Percentiles rank a stretch among this genome's conserved stretches.
Evolutionary conservation across 176 grass and related monocot genomes (phyloP).

Genomic region (Pontederia paniculata): DNA sequence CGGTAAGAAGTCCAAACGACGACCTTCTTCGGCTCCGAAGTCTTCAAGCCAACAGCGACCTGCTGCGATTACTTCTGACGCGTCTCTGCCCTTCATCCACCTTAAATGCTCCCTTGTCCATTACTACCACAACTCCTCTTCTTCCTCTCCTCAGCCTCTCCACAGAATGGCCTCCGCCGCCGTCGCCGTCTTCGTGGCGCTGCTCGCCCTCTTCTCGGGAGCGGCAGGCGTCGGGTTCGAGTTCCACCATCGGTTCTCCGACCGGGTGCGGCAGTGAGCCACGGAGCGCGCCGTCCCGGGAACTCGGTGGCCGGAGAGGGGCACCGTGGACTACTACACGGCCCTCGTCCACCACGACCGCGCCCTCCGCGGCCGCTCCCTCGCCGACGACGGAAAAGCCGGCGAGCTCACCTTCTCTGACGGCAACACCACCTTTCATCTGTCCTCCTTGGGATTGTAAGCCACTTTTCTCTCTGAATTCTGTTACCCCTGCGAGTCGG

Average conservation of each 20-base stretch:
- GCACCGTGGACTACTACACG: slow-evolving; percentile 57
- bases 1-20: no score
- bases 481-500: no score
- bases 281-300: slow-evolving; percentile 26
- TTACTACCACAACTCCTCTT: no score
- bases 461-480: not conserved
- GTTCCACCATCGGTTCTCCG: slow-evolving; percentile 83
- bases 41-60: no score
- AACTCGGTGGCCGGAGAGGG: slow-evolving; percentile 26
- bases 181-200: not conserved
- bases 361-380: slow-evolving; percentile 36
- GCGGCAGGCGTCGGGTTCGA: slow-evolving; percentile 37
- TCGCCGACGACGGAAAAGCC: slow-evolving; percentile 3
- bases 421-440: slow-evolving; percentile 42
- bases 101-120: no score
- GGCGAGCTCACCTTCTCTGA: slow-evolving; percentile 37
- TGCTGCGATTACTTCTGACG: no score
- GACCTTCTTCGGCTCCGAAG: no score
- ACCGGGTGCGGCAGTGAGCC: slow-evolving; percentile 42
- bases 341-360: slow-evolving; percentile 56
- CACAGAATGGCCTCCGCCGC: not conserved
- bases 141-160: not conserved
- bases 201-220: not conserved
- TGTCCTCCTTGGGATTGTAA: slow-evolving; percentile 66
- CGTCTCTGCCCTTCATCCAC: no score